These are phyloP conservation scores for Ceratocystis cubensis DNA, from an alignment of 2,329 filamentous ascomycete species.

Conservation along the genomic window DNA sequence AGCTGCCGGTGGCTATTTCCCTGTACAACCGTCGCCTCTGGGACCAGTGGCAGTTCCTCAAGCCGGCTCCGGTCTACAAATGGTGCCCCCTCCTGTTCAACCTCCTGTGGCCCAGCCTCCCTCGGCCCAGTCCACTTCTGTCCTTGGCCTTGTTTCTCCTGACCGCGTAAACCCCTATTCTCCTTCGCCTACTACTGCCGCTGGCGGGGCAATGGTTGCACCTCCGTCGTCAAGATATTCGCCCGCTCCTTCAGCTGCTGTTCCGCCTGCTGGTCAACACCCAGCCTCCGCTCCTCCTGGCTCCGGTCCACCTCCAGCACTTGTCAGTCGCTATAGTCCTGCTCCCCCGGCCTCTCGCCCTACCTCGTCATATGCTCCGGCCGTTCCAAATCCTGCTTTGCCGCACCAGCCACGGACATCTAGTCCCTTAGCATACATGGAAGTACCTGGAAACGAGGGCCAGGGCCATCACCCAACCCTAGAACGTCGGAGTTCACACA, in stretches of 20 bases:
- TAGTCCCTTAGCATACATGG: conserved; percentile 53
- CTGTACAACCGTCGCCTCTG: conserved; percentile 24
- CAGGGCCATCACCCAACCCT: conserved; percentile 30
- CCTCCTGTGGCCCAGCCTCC: conserved; percentile 21
- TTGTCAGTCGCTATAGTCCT: conserved; percentile 40
- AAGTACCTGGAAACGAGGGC: conserved; percentile 36
- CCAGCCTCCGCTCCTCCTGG: conserved; percentile 28
- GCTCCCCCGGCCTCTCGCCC: conserved; percentile 33
- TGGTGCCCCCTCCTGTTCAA: background rate
- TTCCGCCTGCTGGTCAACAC: conserved; percentile 23
- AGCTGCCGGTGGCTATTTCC: conserved; percentile 18
- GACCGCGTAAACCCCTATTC: conserved; percentile 43
- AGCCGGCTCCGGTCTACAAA: background rate
- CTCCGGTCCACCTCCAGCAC: conserved; percentile 23
- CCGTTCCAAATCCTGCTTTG: conserved; percentile 35
- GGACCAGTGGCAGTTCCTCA: conserved; percentile 20
- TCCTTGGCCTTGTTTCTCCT: conserved; percentile 38
- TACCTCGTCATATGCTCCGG: conserved; percentile 33
- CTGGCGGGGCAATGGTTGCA: conserved; percentile 27
- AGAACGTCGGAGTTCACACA: conserved; percentile 33
- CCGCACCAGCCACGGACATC: conserved; percentile 52
- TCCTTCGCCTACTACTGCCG: background rate
- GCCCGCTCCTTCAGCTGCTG: conserved; percentile 38
- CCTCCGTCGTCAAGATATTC: conserved; percentile 44
- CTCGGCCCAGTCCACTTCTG: conserved; percentile 15